Base-by-base conservation (phyloP, 805 yeast species). In the Candida koratica region DNA sequence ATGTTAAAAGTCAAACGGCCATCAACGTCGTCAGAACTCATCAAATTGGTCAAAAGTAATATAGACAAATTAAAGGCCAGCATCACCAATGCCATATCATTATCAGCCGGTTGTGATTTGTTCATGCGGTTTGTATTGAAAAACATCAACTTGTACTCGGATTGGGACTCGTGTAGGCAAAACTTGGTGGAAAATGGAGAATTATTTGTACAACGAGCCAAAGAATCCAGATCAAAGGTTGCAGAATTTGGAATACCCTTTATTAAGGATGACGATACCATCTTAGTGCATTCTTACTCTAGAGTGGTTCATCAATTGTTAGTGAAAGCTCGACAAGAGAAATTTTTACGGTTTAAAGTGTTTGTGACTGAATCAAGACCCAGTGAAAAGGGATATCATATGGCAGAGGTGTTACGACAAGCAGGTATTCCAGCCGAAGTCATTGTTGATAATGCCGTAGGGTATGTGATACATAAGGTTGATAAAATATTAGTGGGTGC, bases 401-500 rank as follows among this genome's bases (percentile, higher is more conserved):
- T 87, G 79, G 90, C 89, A 4, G 65, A 75, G 33, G 54, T 76
- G 5, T 67, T 93, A 32, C 71, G 82, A 48, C 73, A 71, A 32
- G 70, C 75, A 13, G 90, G 85, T 11, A 84, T 93, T 9, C 97
- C 97, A 0, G 93, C 83, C 9, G 80, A 86, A 35, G 70, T 88
- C 35, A 84, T 93, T 33, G 89, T 86, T 12, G 99, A 93, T 56
- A 79, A 87, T 36, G 95, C 96, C 6, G 97, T 90, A 10, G 97
- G 97, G 0, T 87, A 80, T 48, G 86, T 88, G 25, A 80, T 93
- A 41, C 89, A 87, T 57, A 84, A 84, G 57, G 88, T 89, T 10
- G 95, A 90, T 63, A 90, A 93, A 60, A 84, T 93, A 4, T 75
- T 93, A 46, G 93, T 93, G 46, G 99, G 99, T 37, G 98, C 98